Conservation (phyloP, 2,329 filamentous ascomycete genomes). For the Aspergillus japonicus region DNA sequence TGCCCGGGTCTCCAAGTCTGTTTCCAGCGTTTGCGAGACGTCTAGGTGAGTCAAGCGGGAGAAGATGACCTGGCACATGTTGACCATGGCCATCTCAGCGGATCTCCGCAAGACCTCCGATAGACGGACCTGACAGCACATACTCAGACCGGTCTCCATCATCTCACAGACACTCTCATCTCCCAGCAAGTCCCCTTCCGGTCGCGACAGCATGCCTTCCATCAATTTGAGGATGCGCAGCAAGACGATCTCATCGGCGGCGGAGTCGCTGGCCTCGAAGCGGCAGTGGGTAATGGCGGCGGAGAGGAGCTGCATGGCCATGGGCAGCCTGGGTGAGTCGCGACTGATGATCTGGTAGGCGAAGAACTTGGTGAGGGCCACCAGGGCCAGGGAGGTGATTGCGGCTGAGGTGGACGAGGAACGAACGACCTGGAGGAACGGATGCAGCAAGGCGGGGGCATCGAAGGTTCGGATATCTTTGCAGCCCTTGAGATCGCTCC, state of each 20-base stretch:
- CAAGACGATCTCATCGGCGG: constrained; percentile 92
- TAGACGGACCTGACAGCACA: constrained; percentile 90
- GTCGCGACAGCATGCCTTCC: constrained; percentile 96
- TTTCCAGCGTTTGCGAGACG: constrained; percentile 67
- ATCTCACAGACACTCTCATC: constrained; percentile 99
- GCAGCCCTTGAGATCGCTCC: constrained; percentile 81
- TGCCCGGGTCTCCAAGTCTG: constrained; percentile 64
- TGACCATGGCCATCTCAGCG: constrained; percentile 95
- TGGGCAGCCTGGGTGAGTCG: constrained; percentile 78
- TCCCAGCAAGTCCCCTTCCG: constrained; percentile 87
- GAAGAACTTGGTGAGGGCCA: constrained; percentile 94
- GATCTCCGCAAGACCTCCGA: constrained; percentile 87
- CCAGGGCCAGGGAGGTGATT: constrained; percentile 90
- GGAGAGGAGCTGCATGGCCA: constrained; percentile 92
- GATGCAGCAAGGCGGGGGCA: constrained; percentile 82
- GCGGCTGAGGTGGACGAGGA: constrained; percentile 94
- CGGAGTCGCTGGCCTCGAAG: constrained; percentile 93
- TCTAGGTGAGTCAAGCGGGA: constrained; percentile 86
- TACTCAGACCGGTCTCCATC: constrained; percentile 97
- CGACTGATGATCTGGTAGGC: constrained; percentile 87
- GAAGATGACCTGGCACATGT: constrained; percentile 99
- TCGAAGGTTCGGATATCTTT: constrained; percentile 91
- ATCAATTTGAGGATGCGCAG: constrained; percentile 93
- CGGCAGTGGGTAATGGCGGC: constrained; percentile 96
- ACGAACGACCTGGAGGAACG: constrained; percentile 94